Evolutionary conservation across 768 basidiomycete species (phyloP).

Genomic region (Coprinopsis strossmayeri): DNA sequence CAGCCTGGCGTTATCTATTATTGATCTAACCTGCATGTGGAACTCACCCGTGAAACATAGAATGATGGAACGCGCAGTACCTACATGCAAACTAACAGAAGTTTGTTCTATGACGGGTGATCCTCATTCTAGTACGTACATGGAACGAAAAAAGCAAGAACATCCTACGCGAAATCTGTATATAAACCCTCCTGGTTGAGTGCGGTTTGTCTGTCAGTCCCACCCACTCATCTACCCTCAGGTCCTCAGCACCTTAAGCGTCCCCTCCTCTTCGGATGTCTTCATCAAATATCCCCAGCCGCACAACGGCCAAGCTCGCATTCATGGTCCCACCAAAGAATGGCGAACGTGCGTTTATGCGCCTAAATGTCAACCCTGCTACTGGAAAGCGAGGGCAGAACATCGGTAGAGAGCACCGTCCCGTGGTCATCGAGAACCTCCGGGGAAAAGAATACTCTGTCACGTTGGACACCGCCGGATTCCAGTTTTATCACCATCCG

Average conservation of each 20-base stretch:
- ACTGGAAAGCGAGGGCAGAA: slow-evolving; percentile 19
- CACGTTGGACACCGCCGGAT: slow-evolving; percentile 44
- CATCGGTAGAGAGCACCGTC: slow-evolving; percentile 13
- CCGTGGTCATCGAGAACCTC: slow-evolving; percentile 43
- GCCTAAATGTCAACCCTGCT: slow-evolving; percentile 18
- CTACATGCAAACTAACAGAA: too few relatives aligned
- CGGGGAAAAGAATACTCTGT: slow-evolving; percentile 40
- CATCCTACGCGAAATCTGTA: too few relatives aligned
- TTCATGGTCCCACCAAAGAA: slow-evolving; percentile 18
- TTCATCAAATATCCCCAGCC: slow-evolving; percentile 2
- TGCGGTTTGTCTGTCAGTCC: too few relatives aligned
- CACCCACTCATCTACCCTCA: not conserved
- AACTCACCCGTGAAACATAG: too few relatives aligned
- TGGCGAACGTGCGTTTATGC: slow-evolving; percentile 20
- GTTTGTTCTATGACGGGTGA: too few relatives aligned
- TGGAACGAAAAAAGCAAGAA: too few relatives aligned
- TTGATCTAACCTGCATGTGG: too few relatives aligned
- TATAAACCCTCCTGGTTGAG: too few relatives aligned
- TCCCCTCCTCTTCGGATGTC: not conserved
- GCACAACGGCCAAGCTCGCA: slow-evolving; percentile 1
- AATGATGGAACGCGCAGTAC: too few relatives aligned
- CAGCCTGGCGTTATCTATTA: too few relatives aligned
- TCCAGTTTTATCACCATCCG: slow-evolving; percentile 31
- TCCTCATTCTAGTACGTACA: too few relatives aligned
- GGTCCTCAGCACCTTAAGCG: not conserved